A percentile compares a stretch with the other conserved stretches of the same genome.
Conservation (phyloP, 176 grass and related monocot genomes). For the Aegilops longissima region DNA sequence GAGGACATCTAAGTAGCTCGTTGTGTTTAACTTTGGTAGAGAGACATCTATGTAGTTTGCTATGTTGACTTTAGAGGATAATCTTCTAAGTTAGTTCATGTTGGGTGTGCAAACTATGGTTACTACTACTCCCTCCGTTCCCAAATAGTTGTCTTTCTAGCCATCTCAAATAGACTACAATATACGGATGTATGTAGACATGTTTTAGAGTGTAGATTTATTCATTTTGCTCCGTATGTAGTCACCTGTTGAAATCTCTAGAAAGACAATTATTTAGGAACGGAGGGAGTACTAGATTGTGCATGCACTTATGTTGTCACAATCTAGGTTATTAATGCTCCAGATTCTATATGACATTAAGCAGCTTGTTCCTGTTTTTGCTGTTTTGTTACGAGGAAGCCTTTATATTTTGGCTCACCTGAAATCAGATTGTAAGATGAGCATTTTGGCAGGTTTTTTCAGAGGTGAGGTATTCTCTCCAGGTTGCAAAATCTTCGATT, state of each 20-base stretch:
- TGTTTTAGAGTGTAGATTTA: no score
- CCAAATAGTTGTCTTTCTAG: no score
- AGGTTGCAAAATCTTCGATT: neutral
- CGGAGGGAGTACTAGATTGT: neutral
- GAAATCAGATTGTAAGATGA: neutral
- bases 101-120: neutral
- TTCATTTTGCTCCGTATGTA: no score
- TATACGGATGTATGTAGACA: no score
- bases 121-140: neutral
- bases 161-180: no score
- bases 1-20: neutral
- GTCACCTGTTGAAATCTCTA: no score
- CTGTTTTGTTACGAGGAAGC: neutral
- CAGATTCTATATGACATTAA: neutral
- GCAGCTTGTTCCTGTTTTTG: neutral
- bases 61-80: neutral
- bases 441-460: neutral
- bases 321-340: neutral
- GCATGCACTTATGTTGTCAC: neutral
- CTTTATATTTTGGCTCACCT: neutral
- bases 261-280: no score
- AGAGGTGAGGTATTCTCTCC: neutral
- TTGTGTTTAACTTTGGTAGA: neutral
- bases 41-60: neutral
- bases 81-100: neutral